Percentiles rank a stretch among this genome's conserved stretches.
These are phyloP conservation scores for Auricularia cornea DNA, from an alignment of 768 basidiomycete genomes.

Conservation along the genomic window DNA sequence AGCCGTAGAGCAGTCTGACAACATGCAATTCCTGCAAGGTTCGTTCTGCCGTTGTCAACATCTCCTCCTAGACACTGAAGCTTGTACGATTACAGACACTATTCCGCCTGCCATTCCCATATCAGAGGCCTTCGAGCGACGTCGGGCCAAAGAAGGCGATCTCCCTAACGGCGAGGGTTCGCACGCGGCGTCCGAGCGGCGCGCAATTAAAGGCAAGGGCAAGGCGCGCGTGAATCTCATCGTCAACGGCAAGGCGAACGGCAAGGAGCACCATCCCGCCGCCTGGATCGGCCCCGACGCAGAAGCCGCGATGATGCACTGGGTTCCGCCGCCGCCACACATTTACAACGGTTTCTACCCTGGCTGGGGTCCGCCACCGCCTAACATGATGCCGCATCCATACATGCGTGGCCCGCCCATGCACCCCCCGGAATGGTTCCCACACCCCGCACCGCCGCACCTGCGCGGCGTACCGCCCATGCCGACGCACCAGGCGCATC, in stretches of 20 bases:
- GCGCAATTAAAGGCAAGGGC: background rate
- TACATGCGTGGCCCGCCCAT: background rate
- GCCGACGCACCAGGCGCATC: background rate
- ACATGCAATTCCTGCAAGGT: conserved; percentile 70
- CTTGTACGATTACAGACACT: conserved; percentile 38
- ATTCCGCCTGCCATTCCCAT: conserved; percentile 57
- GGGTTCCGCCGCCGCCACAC: background rate
- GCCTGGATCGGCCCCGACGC: background rate
- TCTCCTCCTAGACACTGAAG: conserved; percentile 1
- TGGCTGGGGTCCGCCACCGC: background rate
- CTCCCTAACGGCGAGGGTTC: conserved; percentile 12
- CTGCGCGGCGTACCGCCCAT: background rate
- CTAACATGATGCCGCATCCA: background rate
- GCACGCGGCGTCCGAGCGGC: background rate
- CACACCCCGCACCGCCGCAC: background rate
- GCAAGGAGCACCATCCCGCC: background rate
- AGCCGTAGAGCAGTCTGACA: conserved; percentile 52
- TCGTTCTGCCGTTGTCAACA: background rate
- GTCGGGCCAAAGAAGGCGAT: conserved; percentile 43
- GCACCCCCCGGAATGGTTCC: background rate
- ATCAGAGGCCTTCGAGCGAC: conserved; percentile 48
- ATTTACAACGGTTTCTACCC: background rate
- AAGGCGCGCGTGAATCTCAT: background rate
- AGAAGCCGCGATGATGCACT: background rate
- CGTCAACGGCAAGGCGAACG: background rate